Base-by-base conservation (phyloP, 2,329 filamentous ascomycete species). In the Didymella keratinophila region DNA sequence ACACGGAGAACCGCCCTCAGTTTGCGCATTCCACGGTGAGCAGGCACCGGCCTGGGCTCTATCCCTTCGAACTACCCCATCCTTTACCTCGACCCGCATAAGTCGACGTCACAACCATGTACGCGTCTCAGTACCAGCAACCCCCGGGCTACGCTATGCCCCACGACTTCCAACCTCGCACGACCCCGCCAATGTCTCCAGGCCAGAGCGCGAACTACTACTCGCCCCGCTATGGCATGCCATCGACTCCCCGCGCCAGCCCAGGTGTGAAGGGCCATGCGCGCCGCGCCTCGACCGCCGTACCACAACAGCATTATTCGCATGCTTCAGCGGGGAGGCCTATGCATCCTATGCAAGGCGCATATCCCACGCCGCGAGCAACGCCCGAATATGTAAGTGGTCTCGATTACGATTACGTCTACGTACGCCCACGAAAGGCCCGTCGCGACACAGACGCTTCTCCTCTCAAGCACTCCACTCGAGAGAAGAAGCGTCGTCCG, bases 371-470 rank as follows among this genome's bases (percentile, higher is more conserved):
- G 75, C 81, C 79, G 76, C 82, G 78, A 80, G 83, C 78, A 78
- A 82, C 84, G 77, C 71, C 79, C 76, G 85, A 88, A 78, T 83
- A 85, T 87, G 86, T 88, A 87, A 88, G 86, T 88, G 64, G 70
- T 75, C 74, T 73, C 65, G 83, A 81, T 82, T 83, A 80, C 78
- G 64, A 70, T 74, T 74, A 73, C 65, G 82, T 81, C 82, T 82
- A 80, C 78, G 59, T 48, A 71, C 76, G 77, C 76, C 70, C 75
- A 68, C 78, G 75, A 73, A 71, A 73, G 70, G 72, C 66, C 69
- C 72, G 73, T 58, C 73, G 72, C 72, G 71, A 74, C 65, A 62
- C 73, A 62, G 75, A 78, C 65, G 76, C 66, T 54, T 64, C 69
- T 66, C 71, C 74, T 71, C 70, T 74, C 73, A 77, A 77, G 73